phyloP scores from a whole-genome alignment of 352 stramenopile genomes.

The Globisporangium takayamanum region DNA sequence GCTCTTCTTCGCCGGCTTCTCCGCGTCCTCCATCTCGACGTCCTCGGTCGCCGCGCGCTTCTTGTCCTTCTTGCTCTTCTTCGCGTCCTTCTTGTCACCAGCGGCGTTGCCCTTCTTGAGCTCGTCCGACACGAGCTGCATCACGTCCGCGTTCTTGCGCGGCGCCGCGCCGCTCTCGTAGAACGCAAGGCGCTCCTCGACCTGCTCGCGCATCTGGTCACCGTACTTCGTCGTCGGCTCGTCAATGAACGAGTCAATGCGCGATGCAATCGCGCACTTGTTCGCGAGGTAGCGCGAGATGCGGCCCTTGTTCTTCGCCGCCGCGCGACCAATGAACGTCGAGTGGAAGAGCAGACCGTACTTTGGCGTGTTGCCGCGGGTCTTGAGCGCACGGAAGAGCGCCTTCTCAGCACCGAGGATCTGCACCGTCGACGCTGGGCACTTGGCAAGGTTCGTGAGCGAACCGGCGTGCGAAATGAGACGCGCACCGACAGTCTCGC shows the following conservation, averaged over 20 bases:
- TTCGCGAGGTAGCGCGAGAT: conserved; percentile 99
- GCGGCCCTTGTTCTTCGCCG: conserved; percentile 99
- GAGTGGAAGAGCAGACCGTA: conserved; percentile 99
- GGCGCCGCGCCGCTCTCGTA: conserved; percentile 98
- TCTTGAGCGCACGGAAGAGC: conserved; percentile 99
- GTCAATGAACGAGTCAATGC: conserved; percentile 99
- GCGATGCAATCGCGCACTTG: conserved; percentile 99
- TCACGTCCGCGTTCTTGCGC: conserved; percentile 99
- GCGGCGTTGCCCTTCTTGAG: conserved; percentile 72
- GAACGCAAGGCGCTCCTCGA: conserved; percentile 99
- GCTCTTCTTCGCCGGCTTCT: conserved; percentile 73
- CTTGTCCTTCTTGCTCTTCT: conserved; percentile 63
- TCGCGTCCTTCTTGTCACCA: conserved; percentile 75
- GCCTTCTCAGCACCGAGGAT: conserved; percentile 99
- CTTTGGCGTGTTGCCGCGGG: conserved; percentile 99
- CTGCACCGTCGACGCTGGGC: conserved; percentile 98
- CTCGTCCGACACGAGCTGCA: conserved; percentile 93
- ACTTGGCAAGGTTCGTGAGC: conserved; percentile 99
- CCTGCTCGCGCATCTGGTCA: conserved; percentile 98
- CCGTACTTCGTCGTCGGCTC: conserved; percentile 95
- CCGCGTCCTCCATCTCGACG: conserved; percentile 44
- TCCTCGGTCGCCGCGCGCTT: conserved; percentile 59
- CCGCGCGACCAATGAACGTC: conserved; percentile 98
- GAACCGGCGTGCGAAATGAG: conserved; percentile 99
- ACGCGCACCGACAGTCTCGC: conserved; percentile 97